phyloP scores from a whole-genome alignment of 2,329 filamentous ascomycete genomes.

The Ophiosphaerella narmari region DNA sequence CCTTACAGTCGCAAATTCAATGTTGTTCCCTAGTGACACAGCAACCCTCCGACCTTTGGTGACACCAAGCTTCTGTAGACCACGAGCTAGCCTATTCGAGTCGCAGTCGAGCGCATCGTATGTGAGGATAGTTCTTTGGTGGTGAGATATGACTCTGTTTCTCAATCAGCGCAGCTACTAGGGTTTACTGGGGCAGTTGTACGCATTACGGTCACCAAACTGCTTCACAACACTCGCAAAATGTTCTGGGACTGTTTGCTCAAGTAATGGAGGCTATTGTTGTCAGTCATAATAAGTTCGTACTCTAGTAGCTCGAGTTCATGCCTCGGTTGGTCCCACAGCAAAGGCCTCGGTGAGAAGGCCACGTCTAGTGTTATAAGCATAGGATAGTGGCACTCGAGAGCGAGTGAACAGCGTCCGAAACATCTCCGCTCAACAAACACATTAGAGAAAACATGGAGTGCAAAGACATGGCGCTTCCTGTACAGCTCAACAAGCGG shows the following conservation, averaged over 20 bases:
- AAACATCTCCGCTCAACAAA: conserved; percentile 29
- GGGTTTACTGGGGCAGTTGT: conserved; percentile 19
- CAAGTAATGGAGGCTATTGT: conserved; percentile 66
- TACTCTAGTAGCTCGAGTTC: conserved; percentile 6
- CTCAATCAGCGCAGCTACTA: conserved; percentile 4
- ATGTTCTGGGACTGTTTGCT: conserved; percentile 72
- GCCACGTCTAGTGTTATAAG: conserved; percentile 21
- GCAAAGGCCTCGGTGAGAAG: conserved; percentile 40
- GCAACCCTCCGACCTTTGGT: conserved; percentile 83
- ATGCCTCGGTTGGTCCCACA: conserved; percentile 40
- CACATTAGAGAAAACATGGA: conserved; percentile 14
- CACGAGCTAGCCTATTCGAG: conserved; percentile 76
- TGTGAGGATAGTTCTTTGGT: conserved; percentile 69
- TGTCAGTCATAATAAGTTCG: conserved; percentile 11
- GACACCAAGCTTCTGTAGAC: conserved; percentile 72
- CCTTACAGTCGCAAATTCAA: conserved; percentile 77
- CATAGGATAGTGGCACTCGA: conserved; percentile 6
- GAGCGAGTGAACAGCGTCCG: conserved; percentile 29
- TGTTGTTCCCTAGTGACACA: conserved; percentile 81
- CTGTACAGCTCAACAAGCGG: not conserved
- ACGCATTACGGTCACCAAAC: conserved; percentile 68
- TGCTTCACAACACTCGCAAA: conserved; percentile 68
- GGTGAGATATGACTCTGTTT: conserved; percentile 59
- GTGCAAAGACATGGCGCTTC: not conserved
- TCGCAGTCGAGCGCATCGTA: conserved; percentile 75